These are phyloP conservation scores for Lachnellula subtilissima DNA, from an alignment of 2,329 filamentous ascomycete genomes.

Conservation along the genomic window DNA sequence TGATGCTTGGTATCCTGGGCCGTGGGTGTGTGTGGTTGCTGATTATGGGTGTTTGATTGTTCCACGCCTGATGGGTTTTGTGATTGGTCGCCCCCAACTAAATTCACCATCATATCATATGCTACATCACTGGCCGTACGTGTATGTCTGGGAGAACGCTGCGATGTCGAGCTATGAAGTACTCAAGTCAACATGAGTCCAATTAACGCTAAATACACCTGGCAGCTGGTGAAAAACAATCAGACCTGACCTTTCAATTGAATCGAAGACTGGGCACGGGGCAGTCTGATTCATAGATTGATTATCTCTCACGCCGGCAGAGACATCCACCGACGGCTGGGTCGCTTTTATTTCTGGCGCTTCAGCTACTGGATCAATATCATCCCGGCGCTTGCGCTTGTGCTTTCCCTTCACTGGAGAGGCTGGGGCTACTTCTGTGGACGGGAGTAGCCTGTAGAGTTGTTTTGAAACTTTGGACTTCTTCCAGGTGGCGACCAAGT, in stretches of 20 bases:
- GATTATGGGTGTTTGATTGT: constrained; percentile 16
- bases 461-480: constrained; percentile 30
- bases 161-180: not conserved
- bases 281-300: not conserved
- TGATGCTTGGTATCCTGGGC: constrained; percentile 11
- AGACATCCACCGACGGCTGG: too few relatives aligned
- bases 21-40: constrained; percentile 11
- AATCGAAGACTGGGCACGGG: constrained; percentile 27
- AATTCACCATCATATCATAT: constrained; percentile 25
- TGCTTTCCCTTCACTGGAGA: constrained; percentile 20
- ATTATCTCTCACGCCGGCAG: too few relatives aligned
- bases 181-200: constrained; percentile 9
- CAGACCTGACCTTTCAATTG: not conserved
- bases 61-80: not conserved
- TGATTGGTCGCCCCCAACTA: constrained; percentile 16
- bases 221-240: too few relatives aligned
- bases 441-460: constrained; percentile 28
- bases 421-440: constrained; percentile 17
- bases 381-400: constrained; percentile 12
- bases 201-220: constrained; percentile 13
- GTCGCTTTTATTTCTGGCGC: too few relatives aligned
- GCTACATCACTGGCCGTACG: constrained; percentile 24
- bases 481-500: constrained; percentile 28
- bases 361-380: too few relatives aligned
- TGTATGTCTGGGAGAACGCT: not conserved